Conservation (phyloP, 108 stramenopile genomes). For the Cyclotella choctawhatcheeana region DNA sequence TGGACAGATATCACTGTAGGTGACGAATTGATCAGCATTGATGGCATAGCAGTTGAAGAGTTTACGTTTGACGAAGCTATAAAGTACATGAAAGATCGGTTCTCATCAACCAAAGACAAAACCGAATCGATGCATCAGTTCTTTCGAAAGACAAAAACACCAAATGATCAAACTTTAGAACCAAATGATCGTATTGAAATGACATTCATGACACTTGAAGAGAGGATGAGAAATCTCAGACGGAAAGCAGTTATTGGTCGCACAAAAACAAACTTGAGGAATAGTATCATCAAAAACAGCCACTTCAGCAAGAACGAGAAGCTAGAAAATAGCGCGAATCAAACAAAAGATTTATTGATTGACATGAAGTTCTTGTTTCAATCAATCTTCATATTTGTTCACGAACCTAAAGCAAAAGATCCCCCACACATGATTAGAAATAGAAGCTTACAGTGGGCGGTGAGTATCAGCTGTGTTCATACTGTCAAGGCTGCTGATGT, state of each 20-base stretch:
- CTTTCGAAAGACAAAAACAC: slow-evolving; percentile 22
- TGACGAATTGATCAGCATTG: slow-evolving; percentile 88
- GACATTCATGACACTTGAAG: slow-evolving; percentile 91
- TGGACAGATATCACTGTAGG: slow-evolving; percentile 90
- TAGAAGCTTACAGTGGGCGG: slow-evolving; percentile 60
- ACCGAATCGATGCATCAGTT: slow-evolving; percentile 8
- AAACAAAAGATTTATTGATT: slow-evolving; percentile 58
- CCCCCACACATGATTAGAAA: slow-evolving; percentile 91
- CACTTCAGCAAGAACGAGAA: slow-evolving; percentile 6
- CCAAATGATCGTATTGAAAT: slow-evolving; percentile 50
- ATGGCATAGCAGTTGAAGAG: slow-evolving; percentile 66
- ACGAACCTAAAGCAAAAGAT: slow-evolving; percentile 51
- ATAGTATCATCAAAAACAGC: slow-evolving; percentile 10
- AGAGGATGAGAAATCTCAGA: slow-evolving; percentile 81
- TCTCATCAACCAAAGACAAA: slow-evolving; percentile 21
- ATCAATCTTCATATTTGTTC: slow-evolving; percentile 81
- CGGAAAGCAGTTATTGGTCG: slow-evolving; percentile 48
- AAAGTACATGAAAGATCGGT: slow-evolving; percentile 49
- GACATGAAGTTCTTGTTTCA: slow-evolving; percentile 85
- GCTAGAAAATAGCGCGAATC: slow-evolving; percentile 6
- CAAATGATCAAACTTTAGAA: slow-evolving; percentile 12
- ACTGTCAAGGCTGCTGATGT: neutral
- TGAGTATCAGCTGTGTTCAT: too few species aligned
- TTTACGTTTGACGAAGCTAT: slow-evolving; percentile 87
- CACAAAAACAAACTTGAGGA: neutral